These are phyloP conservation scores for Lactifluus pinguis DNA, from an alignment of 768 basidiomycete species.

Conservation along the genomic window DNA sequence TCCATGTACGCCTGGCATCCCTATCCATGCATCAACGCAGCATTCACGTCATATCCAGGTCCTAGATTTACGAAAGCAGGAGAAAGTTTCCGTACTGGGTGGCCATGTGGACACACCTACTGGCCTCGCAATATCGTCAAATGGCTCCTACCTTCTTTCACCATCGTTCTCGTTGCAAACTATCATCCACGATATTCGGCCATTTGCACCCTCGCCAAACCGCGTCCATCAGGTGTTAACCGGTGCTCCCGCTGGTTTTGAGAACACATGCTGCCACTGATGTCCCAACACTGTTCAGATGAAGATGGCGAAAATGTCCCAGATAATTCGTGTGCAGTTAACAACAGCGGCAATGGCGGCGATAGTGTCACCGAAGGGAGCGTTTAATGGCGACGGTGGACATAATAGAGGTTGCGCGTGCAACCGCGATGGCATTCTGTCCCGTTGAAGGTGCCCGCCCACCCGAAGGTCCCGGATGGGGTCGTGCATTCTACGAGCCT, in stretches of 20 bases:
- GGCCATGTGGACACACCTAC: slow-evolving; percentile 93
- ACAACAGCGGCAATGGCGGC: too few relatives aligned
- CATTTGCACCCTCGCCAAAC: slow-evolving; percentile 80
- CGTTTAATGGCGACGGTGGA: too few relatives aligned
- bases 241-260: slow-evolving; percentile 92
- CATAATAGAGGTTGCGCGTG: too few relatives aligned
- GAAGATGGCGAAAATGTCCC: too few relatives aligned
- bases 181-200: slow-evolving; percentile 86
- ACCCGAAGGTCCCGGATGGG: too few relatives aligned
- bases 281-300: too few relatives aligned
- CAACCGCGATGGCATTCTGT: too few relatives aligned
- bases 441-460: too few relatives aligned
- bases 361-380: too few relatives aligned
- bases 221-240: slow-evolving; percentile 69
- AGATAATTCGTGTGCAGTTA: too few relatives aligned
- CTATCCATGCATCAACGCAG: background rate
- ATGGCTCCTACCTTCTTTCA: slow-evolving; percentile 81
- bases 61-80: slow-evolving; percentile 81
- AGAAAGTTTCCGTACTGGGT: slow-evolving; percentile 67
- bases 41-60: slow-evolving; percentile 38
- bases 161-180: slow-evolving; percentile 86
- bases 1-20: slow-evolving; percentile 57
- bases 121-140: slow-evolving; percentile 86
- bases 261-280: too few relatives aligned
- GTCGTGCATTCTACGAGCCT: too few relatives aligned